Base-by-base conservation (phyloP, 495 filamentous ascomycete species). In the Penicillium nucicola region DNA sequence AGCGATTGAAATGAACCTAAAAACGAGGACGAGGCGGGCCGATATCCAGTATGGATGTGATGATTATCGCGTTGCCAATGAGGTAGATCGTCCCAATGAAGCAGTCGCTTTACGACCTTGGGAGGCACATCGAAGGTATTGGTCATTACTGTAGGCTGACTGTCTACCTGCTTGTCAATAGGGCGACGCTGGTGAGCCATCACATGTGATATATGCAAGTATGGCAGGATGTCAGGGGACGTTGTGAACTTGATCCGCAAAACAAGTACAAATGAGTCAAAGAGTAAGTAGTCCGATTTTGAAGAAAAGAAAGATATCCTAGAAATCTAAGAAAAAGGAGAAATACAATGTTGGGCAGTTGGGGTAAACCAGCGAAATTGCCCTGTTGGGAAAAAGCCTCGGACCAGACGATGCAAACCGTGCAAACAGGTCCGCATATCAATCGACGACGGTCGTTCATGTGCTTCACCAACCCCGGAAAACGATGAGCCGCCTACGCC, bases 21-120 rank as follows among this genome's bases (percentile, higher is more conserved):
- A 62, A 86, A 85, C 4, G 87, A 91, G 48, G 74, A 74, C 3
- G 85, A 86, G 32, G 79, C 75, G 17, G 84, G 84, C 15, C 89
- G 84, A 62, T 92, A 92, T 48, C 85, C 84, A 15, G 76, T 77
- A 37, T 76, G 73, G 48, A 92, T 88, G 72, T 83, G 88, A 43
- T 85, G 83, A 58, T 92, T 92, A 60, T 92, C 88, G 59, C 80
- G 82, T 62, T 84, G 84, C 87, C 86, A 91, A 40, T 65, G 60
- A 2, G 81, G 80, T 28, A 89, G 62, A 36, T 89, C 84, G 51
- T 87, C 65, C 79, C 81, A 87, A 46, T 81, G 73, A 14, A 86
- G 58, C 36, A 78, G 68, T 38, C 55, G 67, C 37, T 61, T 69
- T 45, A 74, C 51, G 38, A 60, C 47, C 20, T 61, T 46, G 22